These are phyloP conservation scores for Marasmius tenuissimus DNA, from an alignment of 1,284 basidiomycete genomes.

Conservation along the genomic window DNA sequence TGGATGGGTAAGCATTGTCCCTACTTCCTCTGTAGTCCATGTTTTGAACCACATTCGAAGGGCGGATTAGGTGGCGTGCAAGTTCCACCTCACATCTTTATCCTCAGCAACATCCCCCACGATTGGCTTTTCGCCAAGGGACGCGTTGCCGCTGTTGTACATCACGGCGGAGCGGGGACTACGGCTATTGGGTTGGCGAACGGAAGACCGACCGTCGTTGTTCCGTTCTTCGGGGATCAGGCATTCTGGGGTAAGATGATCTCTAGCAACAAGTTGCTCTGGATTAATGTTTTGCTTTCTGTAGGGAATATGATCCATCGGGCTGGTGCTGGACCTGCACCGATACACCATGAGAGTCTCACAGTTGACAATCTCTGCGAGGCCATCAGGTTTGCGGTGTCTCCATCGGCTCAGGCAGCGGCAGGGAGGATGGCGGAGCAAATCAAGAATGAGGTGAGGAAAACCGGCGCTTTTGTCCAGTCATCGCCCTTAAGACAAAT, in stretches of 20 bases:
- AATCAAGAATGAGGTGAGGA: constrained; percentile 50
- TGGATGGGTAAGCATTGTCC: constrained; percentile 44
- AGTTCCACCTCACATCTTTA: constrained; percentile 54
- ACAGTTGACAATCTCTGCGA: constrained; percentile 49
- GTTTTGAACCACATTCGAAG: neutral
- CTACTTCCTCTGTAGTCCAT: too few species aligned
- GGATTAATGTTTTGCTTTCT: neutral
- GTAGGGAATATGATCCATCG: constrained; percentile 55
- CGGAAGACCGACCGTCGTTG: constrained; percentile 64
- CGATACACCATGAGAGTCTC: constrained; percentile 56
- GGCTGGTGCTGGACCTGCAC: constrained; percentile 62
- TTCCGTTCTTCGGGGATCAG: constrained; percentile 75
- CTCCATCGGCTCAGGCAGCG: constrained; percentile 42
- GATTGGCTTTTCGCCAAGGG: constrained; percentile 69
- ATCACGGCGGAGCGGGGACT: constrained; percentile 72
- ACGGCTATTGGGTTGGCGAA: constrained; percentile 64
- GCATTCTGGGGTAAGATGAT: constrained; percentile 38
- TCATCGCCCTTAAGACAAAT: neutral
- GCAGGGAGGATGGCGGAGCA: constrained; percentile 51
- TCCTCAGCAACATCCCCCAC: constrained; percentile 65
- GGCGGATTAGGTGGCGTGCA: constrained; percentile 31
- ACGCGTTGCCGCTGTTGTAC: constrained; percentile 64
- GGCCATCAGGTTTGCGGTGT: constrained; percentile 51
- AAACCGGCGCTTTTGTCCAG: constrained; percentile 7
- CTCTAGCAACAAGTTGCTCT: neutral